Evolutionary conservation across 768 basidiomycete species (phyloP).

Genomic region (Amanita pseudoporphyria): DNA sequence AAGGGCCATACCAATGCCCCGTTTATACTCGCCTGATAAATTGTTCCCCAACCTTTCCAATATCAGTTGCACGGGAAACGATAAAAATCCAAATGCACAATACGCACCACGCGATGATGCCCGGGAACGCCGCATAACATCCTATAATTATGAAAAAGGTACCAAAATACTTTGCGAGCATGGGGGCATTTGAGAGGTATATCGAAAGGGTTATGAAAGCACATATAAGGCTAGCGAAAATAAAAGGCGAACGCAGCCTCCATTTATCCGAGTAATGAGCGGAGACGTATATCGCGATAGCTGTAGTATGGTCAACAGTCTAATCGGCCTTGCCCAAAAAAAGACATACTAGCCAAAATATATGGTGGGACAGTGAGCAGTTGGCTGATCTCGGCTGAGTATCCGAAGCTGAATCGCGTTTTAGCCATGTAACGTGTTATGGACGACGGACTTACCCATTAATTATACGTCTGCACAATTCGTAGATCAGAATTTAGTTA

Average conservation of each 20-base stretch:
- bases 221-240: not conserved
- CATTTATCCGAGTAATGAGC: constrained; percentile 51
- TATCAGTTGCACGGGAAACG: not conserved
- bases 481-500: not conserved
- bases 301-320: not conserved
- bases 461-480: constrained; percentile 44
- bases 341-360: constrained; percentile 44
- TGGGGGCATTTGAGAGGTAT: not conserved
- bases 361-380: constrained; percentile 65
- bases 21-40: constrained; percentile 60
- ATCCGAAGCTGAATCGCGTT: constrained; percentile 42
- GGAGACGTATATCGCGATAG: constrained; percentile 39
- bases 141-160: constrained; percentile 62
- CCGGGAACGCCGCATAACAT: constrained; percentile 51
- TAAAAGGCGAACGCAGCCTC: constrained; percentile 17
- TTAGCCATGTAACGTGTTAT: not conserved
- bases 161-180: constrained; percentile 61
- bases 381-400: constrained; percentile 44
- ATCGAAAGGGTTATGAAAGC: not conserved
- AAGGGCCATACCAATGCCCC: constrained; percentile 56
- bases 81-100: not conserved
- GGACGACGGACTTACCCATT: constrained; percentile 22
- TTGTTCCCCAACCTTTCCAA: constrained; percentile 52
- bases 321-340: not conserved
- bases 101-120: constrained; percentile 48